Base-by-base conservation (phyloP, 1,284 basidiomycete species). In the Mycosarcoma maydis region DNA sequence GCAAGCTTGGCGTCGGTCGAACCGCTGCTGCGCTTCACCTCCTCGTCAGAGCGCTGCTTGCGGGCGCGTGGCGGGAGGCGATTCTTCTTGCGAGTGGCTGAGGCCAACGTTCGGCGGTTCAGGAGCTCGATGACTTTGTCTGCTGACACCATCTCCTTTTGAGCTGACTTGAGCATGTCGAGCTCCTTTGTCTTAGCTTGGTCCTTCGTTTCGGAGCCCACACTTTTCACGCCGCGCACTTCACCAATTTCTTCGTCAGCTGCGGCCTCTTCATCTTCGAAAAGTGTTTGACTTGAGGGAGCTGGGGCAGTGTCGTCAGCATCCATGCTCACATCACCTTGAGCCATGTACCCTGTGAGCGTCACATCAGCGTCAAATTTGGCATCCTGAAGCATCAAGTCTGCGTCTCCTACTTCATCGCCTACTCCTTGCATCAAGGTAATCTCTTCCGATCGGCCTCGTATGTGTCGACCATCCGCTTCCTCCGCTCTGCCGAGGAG, bases 81-180 rank as follows among this genome's bases (percentile, higher is more conserved):
- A 14, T 20, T 37, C 41, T 60, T 59, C 30, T 61, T 59, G 30
- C 55, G 59, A 17, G 37, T 27, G 36, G 44, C 55, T 29, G 54
- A 46, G 10, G 54, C 69, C 10, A 62, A 24, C 0, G 58, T 53
- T 5, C 69, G 62, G 43, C 26, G 51, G n/a, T 55, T 58, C 6
- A 72, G 55, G 10, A 67, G 48, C 27, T 61, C 55, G 46, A 67
- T 48, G 10, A 67, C 58, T 37, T 72, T 13, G 40, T 72, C 69
- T 13, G 69, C 69, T 23, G 69, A 51, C 3, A 51, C 39, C 3
- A 42, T 48, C 33, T 33, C 36, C 20, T 40, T 46, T n/a, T 51
- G 45, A 17, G 32, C 41, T n/a, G 39, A 24, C 29, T 33, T 47
- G 24, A 52, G 33, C 11, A 23, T 7, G 36, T 53, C 23, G 3